Conservation (phyloP, 78 protist genomes). For the Neovahlkampfia damariscottae region DNA sequence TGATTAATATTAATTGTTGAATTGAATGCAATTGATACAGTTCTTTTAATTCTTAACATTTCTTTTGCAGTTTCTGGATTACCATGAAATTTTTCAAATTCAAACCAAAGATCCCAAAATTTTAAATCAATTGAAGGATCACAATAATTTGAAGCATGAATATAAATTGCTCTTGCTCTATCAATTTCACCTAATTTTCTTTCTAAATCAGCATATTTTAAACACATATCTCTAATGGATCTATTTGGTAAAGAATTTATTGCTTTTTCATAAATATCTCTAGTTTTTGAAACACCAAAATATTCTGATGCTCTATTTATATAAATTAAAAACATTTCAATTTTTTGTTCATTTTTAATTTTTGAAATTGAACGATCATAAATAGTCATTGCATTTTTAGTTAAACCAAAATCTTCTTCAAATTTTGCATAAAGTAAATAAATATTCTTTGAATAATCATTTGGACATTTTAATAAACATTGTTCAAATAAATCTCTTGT, state of each 20-base stretch:
- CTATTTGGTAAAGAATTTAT: slow-evolving; percentile 59
- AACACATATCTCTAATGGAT: slow-evolving; percentile 44
- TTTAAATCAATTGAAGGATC: slow-evolving; percentile 39
- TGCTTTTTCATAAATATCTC: slow-evolving; percentile 83
- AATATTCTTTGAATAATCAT: slow-evolving; percentile 6
- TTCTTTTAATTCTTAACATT: slow-evolving; percentile 74
- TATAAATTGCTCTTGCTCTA: slow-evolving; percentile 86
- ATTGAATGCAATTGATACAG: slow-evolving; percentile 52
- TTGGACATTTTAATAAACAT: slow-evolving; percentile 59
- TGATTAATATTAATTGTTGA: background rate
- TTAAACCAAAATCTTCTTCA: slow-evolving; percentile 63
- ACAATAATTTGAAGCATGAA: slow-evolving; percentile 71
- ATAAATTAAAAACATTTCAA: slow-evolving; percentile 60
- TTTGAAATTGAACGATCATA: slow-evolving; percentile 64
- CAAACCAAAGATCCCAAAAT: slow-evolving; percentile 85
- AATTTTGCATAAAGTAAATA: slow-evolving; percentile 24
- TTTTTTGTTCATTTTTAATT: slow-evolving; percentile 14
- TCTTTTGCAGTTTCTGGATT: slow-evolving; percentile 90
- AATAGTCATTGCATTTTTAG: slow-evolving; percentile 78
- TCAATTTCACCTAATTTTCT: slow-evolving; percentile 89
- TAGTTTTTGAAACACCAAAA: slow-evolving; percentile 75
- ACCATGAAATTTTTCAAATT: slow-evolving; percentile 87
- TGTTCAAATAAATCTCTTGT: slow-evolving; percentile 92
- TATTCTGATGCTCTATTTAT: slow-evolving; percentile 64
- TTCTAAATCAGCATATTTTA: slow-evolving; percentile 80